Evolutionary conservation across 164 flowering plant species (phyloP), one percentile per base, ranked within the genome.

Genomic region (Vitis labrusca): DNA sequence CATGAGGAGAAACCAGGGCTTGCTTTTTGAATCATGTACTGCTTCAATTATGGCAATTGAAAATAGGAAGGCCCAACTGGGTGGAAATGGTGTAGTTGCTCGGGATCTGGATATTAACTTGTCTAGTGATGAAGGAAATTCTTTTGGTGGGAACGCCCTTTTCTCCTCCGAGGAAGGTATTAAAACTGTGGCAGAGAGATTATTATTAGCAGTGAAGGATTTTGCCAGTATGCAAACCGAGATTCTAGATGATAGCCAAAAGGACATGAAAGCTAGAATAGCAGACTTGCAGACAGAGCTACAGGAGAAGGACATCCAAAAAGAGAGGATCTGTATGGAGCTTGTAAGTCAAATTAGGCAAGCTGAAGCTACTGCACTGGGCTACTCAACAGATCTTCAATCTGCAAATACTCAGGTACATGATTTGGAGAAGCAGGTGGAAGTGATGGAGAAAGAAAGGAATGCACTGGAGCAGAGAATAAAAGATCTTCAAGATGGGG

Each of bases 301-400:
- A 63, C 91, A 90, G 77, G 97, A 96, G 82, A 96, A 93, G 74
- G 98, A 91, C 74, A 69, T 91, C 64, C 91, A 93, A 63, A 85
- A 75, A 58, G 96, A 89, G 8, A 85, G 80, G 74, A 84, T 91
- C 10, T 88, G 84, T 80, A 70, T 63, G 71, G 97, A 96, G 74
- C 90, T 93, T 71, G 97, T 91, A 12, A 71, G 74, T 78, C 98
- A 93, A 83, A 91, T 96, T 17, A 89, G 89, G 84, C 87, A 76
- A 81, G 92, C 97, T 64, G 94, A 96, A 81, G 87, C 88, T 68
- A 73, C 78, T 78, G 90, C 87, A 47, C 76, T 71, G 37, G 76
- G 72, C 29, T 84, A 83, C 70, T 81, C 80, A 16, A 54, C 56
- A 16, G 93, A 91, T 71, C 88, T 91, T 70, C 86, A 89, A 68